A percentile compares a stretch with the other conserved stretches of the same genome.
Conservation (phyloP, 2,329 filamentous ascomycete species). For the Diplodia seriata region DNA sequence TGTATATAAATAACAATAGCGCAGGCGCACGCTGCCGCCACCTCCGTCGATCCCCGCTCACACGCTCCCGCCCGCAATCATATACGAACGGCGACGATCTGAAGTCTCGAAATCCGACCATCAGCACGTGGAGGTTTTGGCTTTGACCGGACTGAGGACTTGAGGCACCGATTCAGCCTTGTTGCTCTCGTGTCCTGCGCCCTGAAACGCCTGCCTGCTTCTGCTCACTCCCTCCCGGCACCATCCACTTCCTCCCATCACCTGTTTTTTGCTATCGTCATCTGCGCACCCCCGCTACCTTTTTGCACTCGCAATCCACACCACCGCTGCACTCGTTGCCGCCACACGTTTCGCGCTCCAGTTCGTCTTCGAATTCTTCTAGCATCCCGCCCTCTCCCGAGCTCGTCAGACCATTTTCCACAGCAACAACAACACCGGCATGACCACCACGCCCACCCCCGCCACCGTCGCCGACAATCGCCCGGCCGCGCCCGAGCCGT, state of each 20-base stretch:
- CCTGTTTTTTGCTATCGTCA: too few species aligned
- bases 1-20: slow-evolving; percentile 23
- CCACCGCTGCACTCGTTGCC: background rate
- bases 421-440: background rate
- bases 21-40: background rate
- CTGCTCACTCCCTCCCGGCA: background rate
- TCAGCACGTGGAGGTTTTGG: background rate
- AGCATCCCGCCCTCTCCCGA: background rate
- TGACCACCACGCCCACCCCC: background rate
- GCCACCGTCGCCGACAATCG: background rate
- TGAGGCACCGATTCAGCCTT: background rate
- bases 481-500: background rate
- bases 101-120: background rate
- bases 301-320: background rate
- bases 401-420: too few species aligned
- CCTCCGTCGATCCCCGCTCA: background rate
- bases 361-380: background rate
- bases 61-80: background rate
- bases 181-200: background rate
- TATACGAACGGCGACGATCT: background rate
- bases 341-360: background rate
- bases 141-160: background rate
- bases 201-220: background rate
- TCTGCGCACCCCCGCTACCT: background rate
- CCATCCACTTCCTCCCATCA: background rate